Evolutionary conservation across 164 flowering plant genomes (phyloP), one percentile per base, ranked within the genome.

Genomic region (Umbellularia californica): DNA sequence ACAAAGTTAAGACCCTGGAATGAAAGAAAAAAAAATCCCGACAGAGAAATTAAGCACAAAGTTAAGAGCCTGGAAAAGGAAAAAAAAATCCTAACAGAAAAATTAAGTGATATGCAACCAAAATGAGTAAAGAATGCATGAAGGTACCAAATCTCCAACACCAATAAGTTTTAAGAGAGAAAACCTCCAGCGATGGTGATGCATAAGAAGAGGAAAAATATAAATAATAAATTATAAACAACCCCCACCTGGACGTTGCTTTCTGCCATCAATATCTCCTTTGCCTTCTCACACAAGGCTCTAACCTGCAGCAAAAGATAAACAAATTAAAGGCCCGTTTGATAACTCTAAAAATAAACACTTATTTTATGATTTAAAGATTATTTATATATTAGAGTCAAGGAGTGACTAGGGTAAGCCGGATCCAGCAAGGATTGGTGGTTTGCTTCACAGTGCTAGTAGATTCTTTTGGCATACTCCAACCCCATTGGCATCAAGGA

Each of bases 211-310:
- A 35, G 19, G 50, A 68, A 11, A 27, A 25, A 15, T 17, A 67
- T 35, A 41, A 41, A 5, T 20, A 2, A 71, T 27, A 22, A 22
- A 55, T 5, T n/a, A 5, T 4, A 30, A 17, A 71, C 12, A 30
- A 27, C 50, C 4, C 47, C 1, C 74, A 91, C 98, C 96, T 94
- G 98, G 69, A 94, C 98, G 83, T 92, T 94, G 84, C 98, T 94
- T 83, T 94, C 98, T 50, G 87, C 90, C 98, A 92, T 94, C 74
- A 94, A 72, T 75, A 94, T 90, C 86, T 92, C 97, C 83, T 92
- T 94, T 20, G 98, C 98, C 84, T 92, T 92, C 52, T 90, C 97
- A 73, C 97, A 94, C 75, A 94, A 77, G 3, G 60, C 81, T 78
- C 92, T 87, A 22, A 91, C 97, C 96, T 94, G 79, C 50, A 81